These are phyloP conservation scores for Colletotrichum sp. DNA, from an alignment of 2,329 filamentous ascomycete species.

Conservation along the genomic window DNA sequence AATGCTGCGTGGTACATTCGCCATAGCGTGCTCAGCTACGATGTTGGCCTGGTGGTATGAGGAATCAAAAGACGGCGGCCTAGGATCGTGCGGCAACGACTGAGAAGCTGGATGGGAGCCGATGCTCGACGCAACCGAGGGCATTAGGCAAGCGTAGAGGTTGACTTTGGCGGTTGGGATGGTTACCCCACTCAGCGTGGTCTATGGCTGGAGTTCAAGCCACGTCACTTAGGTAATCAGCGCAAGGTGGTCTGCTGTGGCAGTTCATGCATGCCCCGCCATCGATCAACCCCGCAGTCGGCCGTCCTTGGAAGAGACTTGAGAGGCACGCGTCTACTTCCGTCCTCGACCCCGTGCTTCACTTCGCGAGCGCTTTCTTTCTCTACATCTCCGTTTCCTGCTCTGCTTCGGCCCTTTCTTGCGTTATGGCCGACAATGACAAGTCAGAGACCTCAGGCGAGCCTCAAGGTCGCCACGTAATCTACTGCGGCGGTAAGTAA, in stretches of 20 bases:
- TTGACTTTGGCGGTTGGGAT: not conserved
- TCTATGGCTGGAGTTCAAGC: not conserved
- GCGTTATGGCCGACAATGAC: slow-evolving; percentile 60
- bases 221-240: not conserved
- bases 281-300: slow-evolving; percentile 23
- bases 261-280: slow-evolving; percentile 21
- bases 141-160: not conserved
- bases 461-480: slow-evolving; percentile 56
- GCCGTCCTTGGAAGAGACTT: slow-evolving; percentile 6
- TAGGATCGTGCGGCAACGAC: not conserved
- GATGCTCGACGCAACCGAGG: not conserved
- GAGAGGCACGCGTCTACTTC: slow-evolving; percentile 14
- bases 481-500: slow-evolving; percentile 64
- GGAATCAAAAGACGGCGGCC: not conserved
- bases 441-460: slow-evolving; percentile 48
- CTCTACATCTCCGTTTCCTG: not conserved
- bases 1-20: not conserved
- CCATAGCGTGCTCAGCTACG: not conserved
- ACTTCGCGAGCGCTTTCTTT: slow-evolving; percentile 3
- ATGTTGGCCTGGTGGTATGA: not conserved
- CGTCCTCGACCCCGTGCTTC: slow-evolving; percentile 12
- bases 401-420: slow-evolving; percentile 22
- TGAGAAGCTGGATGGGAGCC: not conserved
- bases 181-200: not conserved
- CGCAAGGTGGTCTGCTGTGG: not conserved